Evolutionary conservation across 78 protist species (phyloP).

Genomic region (Bigelowiella natans): DNA sequence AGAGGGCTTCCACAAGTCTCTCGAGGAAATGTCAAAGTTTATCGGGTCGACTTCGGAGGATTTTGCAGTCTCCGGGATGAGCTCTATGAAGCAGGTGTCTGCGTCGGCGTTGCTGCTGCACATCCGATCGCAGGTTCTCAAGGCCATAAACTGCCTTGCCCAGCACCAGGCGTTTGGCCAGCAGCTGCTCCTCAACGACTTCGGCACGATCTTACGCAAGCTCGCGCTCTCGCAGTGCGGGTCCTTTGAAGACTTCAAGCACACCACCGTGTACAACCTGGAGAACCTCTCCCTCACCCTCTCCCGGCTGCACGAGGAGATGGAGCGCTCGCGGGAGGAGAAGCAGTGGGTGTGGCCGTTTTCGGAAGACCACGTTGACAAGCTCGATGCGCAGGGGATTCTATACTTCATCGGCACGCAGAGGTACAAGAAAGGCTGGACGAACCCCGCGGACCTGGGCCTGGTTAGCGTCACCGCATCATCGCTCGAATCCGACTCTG

Average conservation of each 20-base stretch:
- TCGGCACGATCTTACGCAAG: neutral
- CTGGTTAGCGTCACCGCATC: neutral
- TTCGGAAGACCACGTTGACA: neutral
- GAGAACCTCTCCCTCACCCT: neutral
- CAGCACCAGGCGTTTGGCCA: neutral
- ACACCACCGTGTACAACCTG: neutral
- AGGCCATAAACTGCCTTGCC: neutral
- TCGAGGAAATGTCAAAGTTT: no score
- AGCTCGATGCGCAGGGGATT: neutral
- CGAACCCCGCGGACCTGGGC: neutral
- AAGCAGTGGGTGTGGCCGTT: neutral
- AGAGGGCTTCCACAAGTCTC: no score
- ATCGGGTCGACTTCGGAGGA: no score
- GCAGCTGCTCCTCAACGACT: neutral
- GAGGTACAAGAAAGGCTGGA: neutral
- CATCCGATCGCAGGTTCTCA: neutral
- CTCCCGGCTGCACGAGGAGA: neutral
- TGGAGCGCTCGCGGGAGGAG: neutral
- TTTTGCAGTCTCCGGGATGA: no score
- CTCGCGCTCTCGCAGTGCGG: neutral
- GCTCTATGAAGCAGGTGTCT: no score
- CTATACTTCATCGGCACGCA: neutral
- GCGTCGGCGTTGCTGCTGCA: neutral
- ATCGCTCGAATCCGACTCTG: neutral
- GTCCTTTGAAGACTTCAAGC: neutral